phyloP scores from a whole-genome alignment of 129 eudicot genomes.

The Pulicaria dysenterica region DNA sequence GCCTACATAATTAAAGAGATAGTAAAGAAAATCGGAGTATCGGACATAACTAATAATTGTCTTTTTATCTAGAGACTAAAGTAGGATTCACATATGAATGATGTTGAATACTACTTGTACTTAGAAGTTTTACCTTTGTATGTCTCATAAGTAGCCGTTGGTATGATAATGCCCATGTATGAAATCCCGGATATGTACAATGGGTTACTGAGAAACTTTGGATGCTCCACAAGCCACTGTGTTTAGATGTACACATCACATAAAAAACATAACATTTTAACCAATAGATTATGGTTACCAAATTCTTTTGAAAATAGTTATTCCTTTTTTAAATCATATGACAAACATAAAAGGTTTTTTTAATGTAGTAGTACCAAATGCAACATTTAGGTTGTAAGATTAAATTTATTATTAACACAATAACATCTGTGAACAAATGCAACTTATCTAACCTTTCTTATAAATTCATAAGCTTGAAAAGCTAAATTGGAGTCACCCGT shows the following conservation, averaged over 20 bases:
- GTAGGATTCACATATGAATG: no score
- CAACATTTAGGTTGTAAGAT: no score
- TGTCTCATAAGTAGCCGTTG: constrained; percentile 19
- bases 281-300: not conserved
- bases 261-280: not conserved
- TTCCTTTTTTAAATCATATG: not conserved
- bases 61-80: no score
- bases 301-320: not conserved
- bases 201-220: constrained; percentile 24
- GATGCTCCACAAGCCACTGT: constrained; percentile 33
- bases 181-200: constrained; percentile 33
- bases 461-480: constrained; percentile 27
- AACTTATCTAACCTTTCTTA: constrained; percentile 31
- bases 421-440: not conserved
- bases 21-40: not conserved
- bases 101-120: not conserved
- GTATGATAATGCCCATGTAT: constrained; percentile 24
- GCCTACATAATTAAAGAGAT: constrained; percentile 17
- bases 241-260: not conserved
- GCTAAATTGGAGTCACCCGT: constrained; percentile 32
- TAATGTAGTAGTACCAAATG: no score
- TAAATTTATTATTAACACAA: no score
- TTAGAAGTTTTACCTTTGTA: constrained; percentile 16
- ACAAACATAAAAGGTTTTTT: not conserved
- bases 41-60: no score